Percentiles rank a stretch among this genome's conserved stretches.
Conservation (phyloP, 2,329 filamentous ascomycete species). For the Simplicillium sp. region DNA sequence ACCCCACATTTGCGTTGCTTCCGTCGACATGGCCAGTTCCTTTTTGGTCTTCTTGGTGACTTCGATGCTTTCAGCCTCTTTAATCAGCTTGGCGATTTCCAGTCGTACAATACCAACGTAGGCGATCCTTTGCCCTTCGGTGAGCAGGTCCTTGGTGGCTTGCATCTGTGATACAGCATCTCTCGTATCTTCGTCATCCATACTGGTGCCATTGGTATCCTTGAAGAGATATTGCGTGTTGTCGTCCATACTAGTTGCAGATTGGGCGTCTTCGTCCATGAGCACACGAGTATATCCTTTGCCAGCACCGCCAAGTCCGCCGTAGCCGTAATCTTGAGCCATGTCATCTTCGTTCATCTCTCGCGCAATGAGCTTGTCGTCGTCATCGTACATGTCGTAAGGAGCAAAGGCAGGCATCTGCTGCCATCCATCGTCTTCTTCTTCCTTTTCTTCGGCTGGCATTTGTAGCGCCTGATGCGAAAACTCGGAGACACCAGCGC, state of each 20-base stretch:
- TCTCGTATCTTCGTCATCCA: conserved; percentile 71
- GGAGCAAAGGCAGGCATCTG: conserved; percentile 88
- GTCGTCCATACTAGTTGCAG: conserved; percentile 92
- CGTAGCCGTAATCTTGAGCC: conserved; percentile 58
- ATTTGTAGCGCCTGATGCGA: conserved; percentile 74
- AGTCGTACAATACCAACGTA: conserved; percentile 87
- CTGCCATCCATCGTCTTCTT: conserved; percentile 72
- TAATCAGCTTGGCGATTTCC: conserved; percentile 68
- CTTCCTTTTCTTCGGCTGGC: conserved; percentile 41
- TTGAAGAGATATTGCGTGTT: conserved; percentile 95
- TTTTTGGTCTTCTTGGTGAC: conserved; percentile 62
- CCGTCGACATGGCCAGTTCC: conserved; percentile 56
- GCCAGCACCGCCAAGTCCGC: conserved; percentile 74
- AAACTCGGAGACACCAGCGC: conserved; percentile 60
- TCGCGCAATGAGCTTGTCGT: conserved; percentile 75
- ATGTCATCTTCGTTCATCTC: conserved; percentile 64
- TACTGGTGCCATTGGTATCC: conserved; percentile 49
- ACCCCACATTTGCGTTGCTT: conserved; percentile 87
- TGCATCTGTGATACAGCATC: conserved; percentile 87
- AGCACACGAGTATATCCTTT: conserved; percentile 95
- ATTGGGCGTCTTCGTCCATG: conserved; percentile 88
- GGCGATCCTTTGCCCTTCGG: conserved; percentile 89
- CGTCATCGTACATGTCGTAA: conserved; percentile 93
- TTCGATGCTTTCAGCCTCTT: conserved; percentile 54
- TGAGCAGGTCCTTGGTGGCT: conserved; percentile 89